Evolutionary conservation across 768 basidiomycete species (phyloP).

Genomic region (Tulasnella sp.): DNA sequence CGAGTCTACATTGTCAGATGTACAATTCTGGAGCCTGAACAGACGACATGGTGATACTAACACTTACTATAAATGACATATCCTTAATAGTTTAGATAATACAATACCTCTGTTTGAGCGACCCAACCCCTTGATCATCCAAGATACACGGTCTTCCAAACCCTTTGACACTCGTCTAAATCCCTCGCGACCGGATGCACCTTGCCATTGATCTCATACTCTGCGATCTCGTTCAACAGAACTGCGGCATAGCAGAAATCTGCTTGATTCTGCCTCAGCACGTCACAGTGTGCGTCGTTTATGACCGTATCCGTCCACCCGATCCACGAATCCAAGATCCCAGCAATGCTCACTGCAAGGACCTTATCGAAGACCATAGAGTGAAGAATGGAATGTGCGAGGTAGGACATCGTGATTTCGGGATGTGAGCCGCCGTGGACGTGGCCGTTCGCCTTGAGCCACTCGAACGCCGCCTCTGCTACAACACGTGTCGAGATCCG

Average conservation of each 20-base stretch:
- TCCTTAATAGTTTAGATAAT: too few relatives aligned
- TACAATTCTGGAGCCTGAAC: too few relatives aligned
- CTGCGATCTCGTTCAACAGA: conserved; percentile 7
- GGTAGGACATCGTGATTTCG: background rate
- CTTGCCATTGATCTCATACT: background rate
- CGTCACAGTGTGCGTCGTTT: conserved; percentile 1
- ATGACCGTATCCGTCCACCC: conserved; percentile 9
- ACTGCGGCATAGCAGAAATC: conserved; percentile 6
- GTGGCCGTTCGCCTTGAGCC: background rate
- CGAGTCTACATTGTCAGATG: too few relatives aligned
- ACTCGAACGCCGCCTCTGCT: background rate
- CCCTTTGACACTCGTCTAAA: conserved; percentile 2
- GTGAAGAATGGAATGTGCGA: background rate
- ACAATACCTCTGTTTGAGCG: too few relatives aligned
- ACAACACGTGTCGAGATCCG: background rate
- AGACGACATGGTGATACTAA: too few relatives aligned
- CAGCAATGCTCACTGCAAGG: background rate
- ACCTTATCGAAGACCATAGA: background rate
- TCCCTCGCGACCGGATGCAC: conserved; percentile 2
- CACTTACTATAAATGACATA: too few relatives aligned
- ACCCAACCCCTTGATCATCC: too few relatives aligned
- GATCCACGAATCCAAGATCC: background rate
- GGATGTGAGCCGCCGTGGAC: background rate
- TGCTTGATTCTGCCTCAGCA: background rate
- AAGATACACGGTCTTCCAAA: conserved; percentile 2